These are phyloP conservation scores for Alternaria viburni DNA, from an alignment of 2,329 filamentous ascomycete genomes.

Conservation along the genomic window DNA sequence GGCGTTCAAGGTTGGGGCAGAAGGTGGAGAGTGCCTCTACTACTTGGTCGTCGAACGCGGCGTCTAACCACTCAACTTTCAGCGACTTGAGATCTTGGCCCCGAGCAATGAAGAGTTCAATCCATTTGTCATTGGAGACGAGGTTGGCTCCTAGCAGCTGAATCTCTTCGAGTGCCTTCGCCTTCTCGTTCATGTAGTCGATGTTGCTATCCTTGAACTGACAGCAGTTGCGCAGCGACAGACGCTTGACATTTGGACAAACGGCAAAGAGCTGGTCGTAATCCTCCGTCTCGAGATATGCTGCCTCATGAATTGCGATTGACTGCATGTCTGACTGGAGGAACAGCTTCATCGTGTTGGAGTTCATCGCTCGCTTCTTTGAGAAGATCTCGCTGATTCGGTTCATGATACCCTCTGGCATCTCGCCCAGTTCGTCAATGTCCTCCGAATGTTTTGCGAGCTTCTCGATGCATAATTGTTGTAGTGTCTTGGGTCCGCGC, in stretches of 20 bases:
- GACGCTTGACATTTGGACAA: constrained; percentile 69
- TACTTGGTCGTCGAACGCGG: constrained; percentile 75
- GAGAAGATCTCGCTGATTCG: constrained; percentile 68
- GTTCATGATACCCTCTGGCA: constrained; percentile 63
- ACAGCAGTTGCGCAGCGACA: constrained; percentile 84
- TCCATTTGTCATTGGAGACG: constrained; percentile 78
- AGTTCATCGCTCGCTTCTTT: constrained; percentile 65
- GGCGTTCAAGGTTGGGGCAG: constrained; percentile 72
- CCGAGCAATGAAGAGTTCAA: constrained; percentile 68
- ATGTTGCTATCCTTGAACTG: constrained; percentile 88
- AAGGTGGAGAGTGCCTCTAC: constrained; percentile 66
- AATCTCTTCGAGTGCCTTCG: constrained; percentile 71
- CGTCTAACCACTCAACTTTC: constrained; percentile 84
- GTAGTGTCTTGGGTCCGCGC: constrained; percentile 71
- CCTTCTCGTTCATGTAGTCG: constrained; percentile 77
- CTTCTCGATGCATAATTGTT: constrained; percentile 69
- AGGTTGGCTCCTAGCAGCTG: constrained; percentile 87
- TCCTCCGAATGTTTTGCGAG: constrained; percentile 68
- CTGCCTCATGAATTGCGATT: constrained; percentile 67
- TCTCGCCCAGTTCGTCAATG: constrained; percentile 68
- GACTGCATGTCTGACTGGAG: constrained; percentile 60
- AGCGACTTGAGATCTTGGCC: constrained; percentile 71
- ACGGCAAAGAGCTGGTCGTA: constrained; percentile 81
- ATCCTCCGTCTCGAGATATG: constrained; percentile 74
- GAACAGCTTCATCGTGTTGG: constrained; percentile 58